Base-by-base conservation (phyloP, 257 asterid genomes). In the Penstemon barbatus region DNA sequence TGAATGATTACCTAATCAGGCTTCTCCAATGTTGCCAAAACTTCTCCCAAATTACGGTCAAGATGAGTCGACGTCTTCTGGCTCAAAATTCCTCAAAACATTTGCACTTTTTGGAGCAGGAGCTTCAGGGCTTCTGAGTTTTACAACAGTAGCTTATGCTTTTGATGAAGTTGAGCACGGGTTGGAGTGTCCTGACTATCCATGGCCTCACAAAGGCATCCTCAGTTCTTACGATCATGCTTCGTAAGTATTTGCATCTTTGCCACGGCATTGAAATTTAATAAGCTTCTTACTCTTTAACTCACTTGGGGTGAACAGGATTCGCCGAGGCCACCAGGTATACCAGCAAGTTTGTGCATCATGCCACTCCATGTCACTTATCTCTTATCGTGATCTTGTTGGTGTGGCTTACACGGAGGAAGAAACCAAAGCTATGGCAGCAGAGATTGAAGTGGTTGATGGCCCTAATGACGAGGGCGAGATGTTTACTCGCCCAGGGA, bases 401-500 rank as follows among this genome's bases (percentile, higher is more conserved):
- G 95, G 92, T 68, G 95, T 86, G 74, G 96, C 96, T 25, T 89
- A 86, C 80, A 89, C 96, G 0, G 94, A 89, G 76, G 96, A 89
- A 72, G 96, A 89, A 77, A 82, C 87, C 43, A 89, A 89, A 77
- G 87, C 95, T 57, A 83, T 89, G 95, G 96, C 96, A 38, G 95
- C 95, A 19, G 96, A 89, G 71, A 80, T 89, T 75, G 96, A 89
- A 75, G 96, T 89, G 59, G 84, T 75, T 73, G 94, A 89, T 79
- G 95, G 96, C 61, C 96, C 96, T 42, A 89, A 85, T 80, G 95
- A 86, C 49, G 95, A 85, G 72, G 94, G 96, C 12, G 96, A 89
- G 75, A 89, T 89, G 96, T 89, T 72, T 61, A 80, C 88, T 40
- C 92, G 88, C 44, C 90, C 96, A 42, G 96, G 96, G 57, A 89